phyloP scores from a whole-genome alignment of 768 basidiomycete genomes.

The Leccinellum albellum region DNA sequence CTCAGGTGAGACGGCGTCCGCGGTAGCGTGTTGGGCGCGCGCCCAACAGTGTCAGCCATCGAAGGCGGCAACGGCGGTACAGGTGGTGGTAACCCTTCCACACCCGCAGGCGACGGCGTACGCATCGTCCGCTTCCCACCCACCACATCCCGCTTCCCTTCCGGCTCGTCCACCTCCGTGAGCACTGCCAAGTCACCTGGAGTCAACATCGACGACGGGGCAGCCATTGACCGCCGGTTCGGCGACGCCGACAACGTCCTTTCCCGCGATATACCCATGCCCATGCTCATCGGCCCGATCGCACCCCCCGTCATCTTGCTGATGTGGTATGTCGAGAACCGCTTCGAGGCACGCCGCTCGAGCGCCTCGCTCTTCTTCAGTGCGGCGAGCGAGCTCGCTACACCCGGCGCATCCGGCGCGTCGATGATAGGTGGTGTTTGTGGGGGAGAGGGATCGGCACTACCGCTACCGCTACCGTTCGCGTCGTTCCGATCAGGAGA shows the following conservation, averaged over 20 bases:
- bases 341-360: constrained; percentile 89
- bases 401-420: constrained; percentile 49
- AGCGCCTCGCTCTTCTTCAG: constrained; percentile 83
- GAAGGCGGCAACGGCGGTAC: constrained; percentile 50
- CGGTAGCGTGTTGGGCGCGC: constrained; percentile 4
- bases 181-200: constrained; percentile 70
- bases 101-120: constrained; percentile 33
- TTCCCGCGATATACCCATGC: constrained; percentile 34
- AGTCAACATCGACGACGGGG: constrained; percentile 52
- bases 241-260: constrained; percentile 44
- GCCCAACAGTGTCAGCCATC: constrained; percentile 35
- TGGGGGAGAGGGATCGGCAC: constrained; percentile 28
- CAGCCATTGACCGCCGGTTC: constrained; percentile 68
- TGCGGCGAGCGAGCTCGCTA: constrained; percentile 81
- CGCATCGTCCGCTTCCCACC: constrained; percentile 28
- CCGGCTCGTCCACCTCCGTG: constrained; percentile 63
- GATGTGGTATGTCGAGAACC: constrained; percentile 93
- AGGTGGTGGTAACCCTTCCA: constrained; percentile 26
- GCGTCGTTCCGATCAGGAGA: constrained; percentile 21
- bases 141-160: constrained; percentile 15
- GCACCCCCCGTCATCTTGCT: constrained; percentile 79
- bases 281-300: neutral
- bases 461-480: constrained; percentile 20
- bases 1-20: constrained; percentile 6
- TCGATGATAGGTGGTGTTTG: constrained; percentile 35